These are phyloP conservation scores for Athelia psychrophila DNA, from an alignment of 1,284 basidiomycete genomes.

Conservation along the genomic window DNA sequence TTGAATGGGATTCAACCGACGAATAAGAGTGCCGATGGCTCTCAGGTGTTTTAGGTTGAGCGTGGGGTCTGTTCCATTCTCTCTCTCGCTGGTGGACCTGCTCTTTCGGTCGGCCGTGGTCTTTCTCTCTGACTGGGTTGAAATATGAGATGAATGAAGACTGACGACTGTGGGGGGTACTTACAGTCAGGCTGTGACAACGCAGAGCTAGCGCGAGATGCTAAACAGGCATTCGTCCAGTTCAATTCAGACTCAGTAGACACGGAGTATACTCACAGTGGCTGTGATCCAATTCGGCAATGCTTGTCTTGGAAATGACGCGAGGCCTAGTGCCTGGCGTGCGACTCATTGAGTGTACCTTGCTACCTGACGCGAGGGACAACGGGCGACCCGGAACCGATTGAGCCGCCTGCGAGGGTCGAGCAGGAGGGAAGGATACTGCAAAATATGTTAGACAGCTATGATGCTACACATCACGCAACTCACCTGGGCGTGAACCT, in stretches of 20 bases:
- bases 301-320: background rate
- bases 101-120: constrained; percentile 18
- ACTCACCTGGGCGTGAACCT: constrained; percentile 23
- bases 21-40: constrained; percentile 28
- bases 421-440: constrained; percentile 18
- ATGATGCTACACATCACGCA: background rate
- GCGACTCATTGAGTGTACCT: constrained; percentile 8
- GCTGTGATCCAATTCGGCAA: background rate
- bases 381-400: background rate
- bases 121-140: constrained; percentile 9
- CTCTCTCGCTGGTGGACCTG: constrained; percentile 29
- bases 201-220: background rate
- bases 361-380: constrained; percentile 22
- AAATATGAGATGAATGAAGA: constrained; percentile 9
- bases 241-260: background rate
- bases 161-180: constrained; percentile 13
- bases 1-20: constrained; percentile 21
- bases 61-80: constrained; percentile 30
- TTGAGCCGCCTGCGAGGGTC: background rate
- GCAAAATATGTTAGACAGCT: background rate
- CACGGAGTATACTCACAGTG: background rate
- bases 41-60: constrained; percentile 24
- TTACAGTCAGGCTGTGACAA: constrained; percentile 12
- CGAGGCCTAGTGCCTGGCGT: background rate
- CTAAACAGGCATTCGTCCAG: background rate